Evolutionary conservation across 2,329 filamentous ascomycete species (phyloP), one percentile per base, ranked within the genome.

Genomic region (Pestalotiopsis sp.): DNA sequence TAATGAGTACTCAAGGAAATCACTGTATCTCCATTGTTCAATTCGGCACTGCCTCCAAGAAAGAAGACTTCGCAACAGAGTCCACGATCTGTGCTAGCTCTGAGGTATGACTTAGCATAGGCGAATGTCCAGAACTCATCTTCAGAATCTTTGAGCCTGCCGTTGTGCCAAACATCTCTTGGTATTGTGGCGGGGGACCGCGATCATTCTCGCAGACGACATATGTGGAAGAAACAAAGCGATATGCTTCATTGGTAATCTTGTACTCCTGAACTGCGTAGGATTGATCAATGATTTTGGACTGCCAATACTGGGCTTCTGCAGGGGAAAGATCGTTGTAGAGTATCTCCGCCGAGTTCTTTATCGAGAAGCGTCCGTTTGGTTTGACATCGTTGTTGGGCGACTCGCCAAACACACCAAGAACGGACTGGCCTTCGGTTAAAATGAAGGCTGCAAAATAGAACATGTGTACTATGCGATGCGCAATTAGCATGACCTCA

Each of bases 361-460:
- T 65, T 23, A 75, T 67, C 7, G 14, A 61, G 25, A 70, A 71
- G 2, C 70, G 73, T 2, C 72, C 72, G 31, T 73, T 68, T 3
- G 66, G 39, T 25, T 49, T 38, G 17, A 67, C 4, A 14, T 67
- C 69, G 25, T 67, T 61, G 23, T 67, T 65, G 27, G 69, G 63
- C 4, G 66, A 63, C 2, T 68, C 67, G n/a, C 69, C 67, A 20
- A 70, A 63, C 7, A 56, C 62, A 0, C 13, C 49, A 23, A 72
- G 27, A 13, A 76, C 67, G 2, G 74, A 73, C 27, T 74, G 69
- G 12, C 72, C 73, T 27, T 65, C 36, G 4, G 65, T 11, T 4
- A 76, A 63, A 7, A 75, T n/a, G 39, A 74, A 75, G 20, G 72
- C 74, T 41, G 71, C n/a, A 38, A 68, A 66, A 36, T 70, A 72